phyloP scores from a whole-genome alignment of 2,329 filamentous ascomycete genomes.

The Sclerotinia borealis region DNA sequence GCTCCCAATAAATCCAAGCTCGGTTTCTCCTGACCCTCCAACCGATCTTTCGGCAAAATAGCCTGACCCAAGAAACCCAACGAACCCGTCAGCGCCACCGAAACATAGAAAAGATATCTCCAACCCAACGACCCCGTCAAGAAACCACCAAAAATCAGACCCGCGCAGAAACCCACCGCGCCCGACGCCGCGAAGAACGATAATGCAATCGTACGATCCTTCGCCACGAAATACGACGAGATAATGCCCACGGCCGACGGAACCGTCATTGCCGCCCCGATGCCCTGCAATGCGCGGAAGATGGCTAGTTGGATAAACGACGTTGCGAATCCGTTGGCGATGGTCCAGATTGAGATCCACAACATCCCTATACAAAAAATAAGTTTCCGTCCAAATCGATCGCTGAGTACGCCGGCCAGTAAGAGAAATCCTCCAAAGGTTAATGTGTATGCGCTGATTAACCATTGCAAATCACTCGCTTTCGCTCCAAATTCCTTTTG shows the following conservation, averaged over 20 bases:
- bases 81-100: constrained; percentile 32
- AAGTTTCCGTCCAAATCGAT: constrained; percentile 34
- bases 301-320: constrained; percentile 39
- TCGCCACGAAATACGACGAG: constrained; percentile 36
- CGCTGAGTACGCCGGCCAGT: constrained; percentile 28
- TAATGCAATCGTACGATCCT: constrained; percentile 36
- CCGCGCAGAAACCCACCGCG: constrained; percentile 37
- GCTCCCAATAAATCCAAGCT: constrained; percentile 39
- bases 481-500: constrained; percentile 35
- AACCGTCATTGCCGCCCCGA: constrained; percentile 42
- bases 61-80: constrained; percentile 32
- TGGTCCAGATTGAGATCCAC: constrained; percentile 34
- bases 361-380: constrained; percentile 36
- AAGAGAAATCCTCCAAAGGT: constrained; percentile 36
- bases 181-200: constrained; percentile 37
- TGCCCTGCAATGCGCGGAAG: constrained; percentile 42
- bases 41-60: constrained; percentile 35
- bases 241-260: constrained; percentile 43
- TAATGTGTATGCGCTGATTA: constrained; percentile 38
- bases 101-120: constrained; percentile 37
- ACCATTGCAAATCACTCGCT: constrained; percentile 36
- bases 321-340: constrained; percentile 36
- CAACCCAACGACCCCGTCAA: constrained; percentile 36
- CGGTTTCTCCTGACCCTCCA: constrained; percentile 31
- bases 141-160: constrained; percentile 36